Conservation (phyloP, 371 early-diverging fungal genomes). For the Globomyces sp. region DNA sequence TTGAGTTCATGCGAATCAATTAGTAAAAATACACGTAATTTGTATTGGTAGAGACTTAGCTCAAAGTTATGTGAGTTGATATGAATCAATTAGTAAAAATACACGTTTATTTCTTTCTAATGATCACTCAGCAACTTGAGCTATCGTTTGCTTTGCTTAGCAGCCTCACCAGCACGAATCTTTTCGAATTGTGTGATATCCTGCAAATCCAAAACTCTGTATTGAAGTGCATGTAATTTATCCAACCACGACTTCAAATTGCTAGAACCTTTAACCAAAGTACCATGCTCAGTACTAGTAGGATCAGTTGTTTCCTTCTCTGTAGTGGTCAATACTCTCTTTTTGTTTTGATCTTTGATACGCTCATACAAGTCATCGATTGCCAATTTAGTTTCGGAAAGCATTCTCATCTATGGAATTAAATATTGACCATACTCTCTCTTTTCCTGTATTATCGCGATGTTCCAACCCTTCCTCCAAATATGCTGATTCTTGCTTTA, state of each 20-base stretch:
- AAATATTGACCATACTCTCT: slow-evolving; percentile 34
- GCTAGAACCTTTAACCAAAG: slow-evolving; percentile 6
- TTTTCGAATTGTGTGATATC: slow-evolving; percentile 19
- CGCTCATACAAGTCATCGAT: slow-evolving; percentile 56
- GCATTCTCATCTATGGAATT: slow-evolving; percentile 42
- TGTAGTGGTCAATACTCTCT: slow-evolving; percentile 1
- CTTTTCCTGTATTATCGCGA: slow-evolving; percentile 48
- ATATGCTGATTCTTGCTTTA: slow-evolving; percentile 48
- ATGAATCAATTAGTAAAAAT: too few relatives aligned
- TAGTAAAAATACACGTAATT: too few relatives aligned
- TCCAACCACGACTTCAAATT: slow-evolving; percentile 37
- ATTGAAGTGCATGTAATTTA: slow-evolving; percentile 46
- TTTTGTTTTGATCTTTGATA: slow-evolving; percentile 22
- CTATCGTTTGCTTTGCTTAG: too few relatives aligned
- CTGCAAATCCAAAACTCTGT: slow-evolving; percentile 43
- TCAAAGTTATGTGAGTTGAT: too few relatives aligned
- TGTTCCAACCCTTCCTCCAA: slow-evolving; percentile 47
- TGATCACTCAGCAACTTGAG: too few relatives aligned
- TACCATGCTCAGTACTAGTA: neutral
- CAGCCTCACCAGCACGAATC: too few relatives aligned
- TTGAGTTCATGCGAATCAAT: too few relatives aligned
- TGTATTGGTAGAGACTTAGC: too few relatives aligned
- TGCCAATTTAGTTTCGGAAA: slow-evolving; percentile 54
- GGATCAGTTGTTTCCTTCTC: neutral
- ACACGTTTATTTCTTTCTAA: too few relatives aligned